Conservation (phyloP, 1,284 basidiomycete genomes). For the Sporisorium sorghi region DNA sequence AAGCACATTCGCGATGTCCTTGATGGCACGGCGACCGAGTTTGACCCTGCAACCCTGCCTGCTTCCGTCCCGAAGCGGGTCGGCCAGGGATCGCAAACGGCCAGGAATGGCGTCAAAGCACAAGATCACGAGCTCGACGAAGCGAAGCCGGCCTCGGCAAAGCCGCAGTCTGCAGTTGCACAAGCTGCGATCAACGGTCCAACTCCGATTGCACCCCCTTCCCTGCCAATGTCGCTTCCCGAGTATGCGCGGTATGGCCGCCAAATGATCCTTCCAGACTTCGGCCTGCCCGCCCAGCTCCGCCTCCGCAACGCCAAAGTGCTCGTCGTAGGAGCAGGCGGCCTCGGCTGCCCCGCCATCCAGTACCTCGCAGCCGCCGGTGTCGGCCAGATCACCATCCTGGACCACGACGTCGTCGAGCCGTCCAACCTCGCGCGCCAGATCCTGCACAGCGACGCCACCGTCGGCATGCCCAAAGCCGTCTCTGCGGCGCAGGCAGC, state of each 20-base stretch:
- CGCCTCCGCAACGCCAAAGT: conserved; percentile 81
- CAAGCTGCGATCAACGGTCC: background rate
- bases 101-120: background rate
- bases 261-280: conserved; percentile 93
- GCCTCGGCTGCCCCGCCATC: conserved; percentile 92
- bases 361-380: conserved; percentile 93
- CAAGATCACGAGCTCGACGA: background rate
- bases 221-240: conserved; percentile 68
- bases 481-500: conserved; percentile 77
- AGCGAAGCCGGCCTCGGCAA: background rate
- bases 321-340: conserved; percentile 92
- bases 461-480: conserved; percentile 85
- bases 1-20: conserved; percentile 64
- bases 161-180: background rate
- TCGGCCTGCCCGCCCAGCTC: conserved; percentile 83
- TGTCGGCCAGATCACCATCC: conserved; percentile 84
- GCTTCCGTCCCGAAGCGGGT: conserved; percentile 1
- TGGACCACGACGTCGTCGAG: conserved; percentile 92
- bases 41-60: conserved; percentile 50
- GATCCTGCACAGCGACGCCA: conserved; percentile 83
- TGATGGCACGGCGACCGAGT: conserved; percentile 46
- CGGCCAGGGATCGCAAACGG: background rate
- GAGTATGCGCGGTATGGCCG: conserved; percentile 94
- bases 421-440: conserved; percentile 94
- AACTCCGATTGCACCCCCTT: background rate